phyloP scores from a whole-genome alignment of 2,329 filamentous ascomycete genomes.

The Microdochium paspali region DNA sequence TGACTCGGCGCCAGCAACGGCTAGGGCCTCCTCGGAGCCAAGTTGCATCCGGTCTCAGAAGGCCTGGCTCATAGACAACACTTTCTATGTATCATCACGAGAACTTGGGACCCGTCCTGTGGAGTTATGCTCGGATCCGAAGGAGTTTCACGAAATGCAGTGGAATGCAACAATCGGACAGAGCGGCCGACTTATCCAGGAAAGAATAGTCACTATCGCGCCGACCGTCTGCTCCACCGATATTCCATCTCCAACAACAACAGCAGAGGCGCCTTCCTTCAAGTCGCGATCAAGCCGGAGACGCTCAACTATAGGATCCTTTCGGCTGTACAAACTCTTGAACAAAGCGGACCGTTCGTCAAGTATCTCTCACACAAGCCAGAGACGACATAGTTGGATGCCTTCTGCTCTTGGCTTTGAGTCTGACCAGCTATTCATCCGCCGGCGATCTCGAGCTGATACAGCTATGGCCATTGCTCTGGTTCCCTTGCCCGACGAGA shows the following conservation, averaged over 20 bases:
- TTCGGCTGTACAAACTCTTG: slow-evolving; percentile 12
- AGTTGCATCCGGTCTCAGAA: slow-evolving; percentile 28
- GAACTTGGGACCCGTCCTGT: slow-evolving; percentile 25
- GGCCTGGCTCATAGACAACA: slow-evolving; percentile 32
- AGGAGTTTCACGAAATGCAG: slow-evolving; percentile 30
- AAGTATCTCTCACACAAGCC: slow-evolving; percentile 5
- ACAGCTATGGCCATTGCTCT: neutral
- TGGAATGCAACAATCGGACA: slow-evolving; percentile 20
- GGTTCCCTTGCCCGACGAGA: neutral
- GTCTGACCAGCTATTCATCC: slow-evolving; percentile 1
- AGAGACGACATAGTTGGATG: slow-evolving; percentile 17
- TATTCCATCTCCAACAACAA: slow-evolving; percentile 7
- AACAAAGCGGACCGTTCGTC: slow-evolving; percentile 8
- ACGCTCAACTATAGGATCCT: slow-evolving; percentile 9
- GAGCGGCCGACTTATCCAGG: slow-evolving; percentile 22
- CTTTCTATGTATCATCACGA: slow-evolving; percentile 29
- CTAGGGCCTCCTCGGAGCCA: slow-evolving; percentile 14
- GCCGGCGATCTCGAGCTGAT: neutral
- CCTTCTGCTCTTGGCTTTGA: slow-evolving; percentile 12
- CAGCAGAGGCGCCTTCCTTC: slow-evolving; percentile 10
- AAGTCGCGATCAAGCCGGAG: slow-evolving; percentile 3
- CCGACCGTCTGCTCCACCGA: slow-evolving; percentile 9
- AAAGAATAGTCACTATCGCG: slow-evolving; percentile 17
- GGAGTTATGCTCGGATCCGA: slow-evolving; percentile 22
- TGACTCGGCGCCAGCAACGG: slow-evolving; percentile 20